A percentile compares a stretch with the other conserved stretches of the same genome.
Conservation (phyloP, 306 rosid species). For the Canavalia ensiformis region DNA sequence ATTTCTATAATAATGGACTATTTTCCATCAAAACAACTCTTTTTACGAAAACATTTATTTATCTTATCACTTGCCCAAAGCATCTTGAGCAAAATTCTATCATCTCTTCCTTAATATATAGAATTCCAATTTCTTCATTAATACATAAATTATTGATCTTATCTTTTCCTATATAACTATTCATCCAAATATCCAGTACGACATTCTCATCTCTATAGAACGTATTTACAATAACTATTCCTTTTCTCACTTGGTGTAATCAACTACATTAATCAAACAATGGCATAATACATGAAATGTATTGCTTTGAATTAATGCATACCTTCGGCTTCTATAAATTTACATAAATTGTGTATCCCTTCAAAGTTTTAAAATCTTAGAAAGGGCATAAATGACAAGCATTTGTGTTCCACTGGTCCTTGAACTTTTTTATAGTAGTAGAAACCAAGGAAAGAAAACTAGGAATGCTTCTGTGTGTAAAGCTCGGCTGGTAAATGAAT, state of each 20-base stretch:
- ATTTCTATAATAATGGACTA: neutral
- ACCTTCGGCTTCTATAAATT: constrained; percentile 22
- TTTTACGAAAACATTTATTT: neutral
- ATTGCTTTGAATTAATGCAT: neutral
- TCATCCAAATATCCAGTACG: neutral
- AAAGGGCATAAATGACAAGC: neutral
- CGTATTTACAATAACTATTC: neutral
- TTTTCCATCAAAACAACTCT: neutral
- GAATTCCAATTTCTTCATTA: neutral
- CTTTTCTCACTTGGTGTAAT: neutral
- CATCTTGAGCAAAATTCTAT: neutral
- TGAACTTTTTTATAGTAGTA: neutral
- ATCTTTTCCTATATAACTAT: neutral
- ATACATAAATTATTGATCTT: neutral
- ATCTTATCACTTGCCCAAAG: neutral
- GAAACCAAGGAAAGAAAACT: constrained; percentile 4
- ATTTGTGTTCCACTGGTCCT: neutral
- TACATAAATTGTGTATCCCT: neutral
- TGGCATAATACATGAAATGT: neutral
- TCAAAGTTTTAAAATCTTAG: neutral
- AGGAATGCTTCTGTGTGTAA: neutral
- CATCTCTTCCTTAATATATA: neutral
- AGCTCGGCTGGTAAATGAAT: neutral
- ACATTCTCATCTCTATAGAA: neutral
- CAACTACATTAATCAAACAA: neutral